Percentiles rank a stretch among this genome's conserved stretches.
phyloP scores from a whole-genome alignment of 2,329 filamentous ascomycete genomes.

The Exophiala oligosperma region DNA sequence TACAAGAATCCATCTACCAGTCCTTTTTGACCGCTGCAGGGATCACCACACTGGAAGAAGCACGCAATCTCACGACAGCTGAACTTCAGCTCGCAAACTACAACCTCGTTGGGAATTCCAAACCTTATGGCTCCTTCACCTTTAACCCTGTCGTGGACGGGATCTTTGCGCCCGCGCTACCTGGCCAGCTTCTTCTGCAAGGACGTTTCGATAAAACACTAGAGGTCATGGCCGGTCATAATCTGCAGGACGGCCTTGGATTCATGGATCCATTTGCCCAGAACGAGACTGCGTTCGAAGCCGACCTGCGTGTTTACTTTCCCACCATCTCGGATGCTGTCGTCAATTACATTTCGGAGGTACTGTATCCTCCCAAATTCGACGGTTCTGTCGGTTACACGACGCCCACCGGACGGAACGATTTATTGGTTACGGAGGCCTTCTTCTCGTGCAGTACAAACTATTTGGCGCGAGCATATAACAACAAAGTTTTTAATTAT shows the following conservation, averaged over 20 bases:
- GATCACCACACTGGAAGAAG: constrained; percentile 43
- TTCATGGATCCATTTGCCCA: constrained; percentile 39
- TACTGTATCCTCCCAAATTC: constrained; percentile 54
- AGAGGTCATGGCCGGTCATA: constrained; percentile 48
- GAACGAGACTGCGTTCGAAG: constrained; percentile 27
- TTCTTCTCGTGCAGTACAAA: constrained; percentile 54
- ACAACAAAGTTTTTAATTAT: constrained; percentile 53
- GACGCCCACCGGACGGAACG: constrained; percentile 43
- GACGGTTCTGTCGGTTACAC: constrained; percentile 50
- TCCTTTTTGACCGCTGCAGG: constrained; percentile 43
- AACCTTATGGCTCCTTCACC: constrained; percentile 42
- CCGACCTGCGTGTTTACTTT: constrained; percentile 28
- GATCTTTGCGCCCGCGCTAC: constrained; percentile 47
- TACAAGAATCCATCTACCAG: constrained; percentile 41
- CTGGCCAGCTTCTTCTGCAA: constrained; percentile 43
- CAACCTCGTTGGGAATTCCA: constrained; percentile 38
- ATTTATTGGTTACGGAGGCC: constrained; percentile 44
- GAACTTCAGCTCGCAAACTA: constrained; percentile 41
- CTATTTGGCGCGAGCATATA: constrained; percentile 51
- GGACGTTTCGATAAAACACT: constrained; percentile 47
- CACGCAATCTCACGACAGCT: constrained; percentile 45
- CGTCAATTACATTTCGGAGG: constrained; percentile 45
- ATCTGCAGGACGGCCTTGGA: constrained; percentile 42
- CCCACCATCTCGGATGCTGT: constrained; percentile 31
- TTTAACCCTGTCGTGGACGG: constrained; percentile 52